Base-by-base conservation (phyloP, 176 grass and related monocot genomes). In the Dendrocalamus sinicus region DNA sequence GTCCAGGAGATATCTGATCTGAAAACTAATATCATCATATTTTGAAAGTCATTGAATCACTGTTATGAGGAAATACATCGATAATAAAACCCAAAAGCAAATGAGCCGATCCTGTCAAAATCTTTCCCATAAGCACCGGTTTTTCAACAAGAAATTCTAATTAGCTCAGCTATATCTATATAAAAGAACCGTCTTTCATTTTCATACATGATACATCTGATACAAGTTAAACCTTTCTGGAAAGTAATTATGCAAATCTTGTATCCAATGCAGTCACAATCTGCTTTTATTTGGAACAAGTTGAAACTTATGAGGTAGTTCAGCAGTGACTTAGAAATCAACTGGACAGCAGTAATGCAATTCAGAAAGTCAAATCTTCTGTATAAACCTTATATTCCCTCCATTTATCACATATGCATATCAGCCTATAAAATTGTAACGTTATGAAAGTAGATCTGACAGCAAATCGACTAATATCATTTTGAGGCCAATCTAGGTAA, bases 291-390 rank as follows among this genome's bases (percentile, higher is more conserved):
- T 67, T 57, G 20, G 60, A 85, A 73, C 40, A 83, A 75, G 59
- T 76, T 76, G 26, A 58, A 84, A 66, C 62, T 64, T 48, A 68
- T 28, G 22, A 26, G 9, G 37, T 73, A 84, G 46, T 54, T 64
- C 55, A 76, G 50, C 13, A 64, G 15, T 67, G 47, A 77, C 83
- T 15, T 50, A 19, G 6, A 73, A 78, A 58, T 64, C 58, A 32
- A 39, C 17, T 39, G 44, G 41, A 51, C 43, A 64, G 17, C 17
- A 39, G 7, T 63, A 35, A 23, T 50, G 28, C 47, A 48, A 20
- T 52, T 26, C 6, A 19, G 5, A 76, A 24, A 43, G 11, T 35
- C 10, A 52, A 46, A 72, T 72, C 28, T 46, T 84, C 14, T 64
- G 4, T 28, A 63, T 45, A 32, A 64, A 65, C 58, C n/a, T 47